phyloP scores from a whole-genome alignment of 768 basidiomycete species.

The Boletus insuetus region DNA sequence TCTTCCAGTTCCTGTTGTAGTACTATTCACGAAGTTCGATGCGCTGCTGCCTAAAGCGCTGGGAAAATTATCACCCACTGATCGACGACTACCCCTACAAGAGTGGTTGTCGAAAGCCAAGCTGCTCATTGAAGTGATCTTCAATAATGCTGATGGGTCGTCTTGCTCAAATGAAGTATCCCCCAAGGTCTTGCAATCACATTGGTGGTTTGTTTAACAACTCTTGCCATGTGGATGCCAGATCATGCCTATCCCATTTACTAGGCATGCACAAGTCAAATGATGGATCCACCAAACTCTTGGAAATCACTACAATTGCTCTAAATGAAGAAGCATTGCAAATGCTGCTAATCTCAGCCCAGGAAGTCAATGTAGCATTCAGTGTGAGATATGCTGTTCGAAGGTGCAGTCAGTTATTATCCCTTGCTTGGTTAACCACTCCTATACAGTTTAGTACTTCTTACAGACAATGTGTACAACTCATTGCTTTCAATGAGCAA shows the following conservation, averaged over 20 bases:
- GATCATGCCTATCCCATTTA: no score
- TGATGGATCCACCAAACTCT: neutral
- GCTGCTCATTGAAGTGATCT: neutral
- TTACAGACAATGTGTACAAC: no score
- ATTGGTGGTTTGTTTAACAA: neutral
- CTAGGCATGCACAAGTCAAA: no score
- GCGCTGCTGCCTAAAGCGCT: neutral
- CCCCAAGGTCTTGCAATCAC: neutral
- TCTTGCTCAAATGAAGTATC: neutral
- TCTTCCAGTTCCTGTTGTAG: conserved; percentile 5
- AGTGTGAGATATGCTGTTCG: conserved; percentile 6
- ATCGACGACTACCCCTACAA: neutral
- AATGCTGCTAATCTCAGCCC: conserved; percentile 5
- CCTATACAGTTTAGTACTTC: no score
- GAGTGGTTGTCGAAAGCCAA: neutral
- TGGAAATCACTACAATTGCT: neutral
- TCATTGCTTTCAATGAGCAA: no score
- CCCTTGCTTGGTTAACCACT: no score
- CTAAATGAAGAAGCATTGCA: neutral
- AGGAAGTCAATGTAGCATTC: conserved; percentile 1
- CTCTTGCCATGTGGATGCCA: no score
- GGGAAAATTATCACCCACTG: neutral
- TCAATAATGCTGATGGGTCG: neutral
- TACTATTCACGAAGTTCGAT: conserved; percentile 10
- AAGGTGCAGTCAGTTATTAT: no score